A percentile compares a stretch with the other conserved stretches of the same genome.
These are phyloP conservation scores for Apiospora aurea DNA, from an alignment of 2,329 filamentous ascomycete genomes.

Conservation along the genomic window DNA sequence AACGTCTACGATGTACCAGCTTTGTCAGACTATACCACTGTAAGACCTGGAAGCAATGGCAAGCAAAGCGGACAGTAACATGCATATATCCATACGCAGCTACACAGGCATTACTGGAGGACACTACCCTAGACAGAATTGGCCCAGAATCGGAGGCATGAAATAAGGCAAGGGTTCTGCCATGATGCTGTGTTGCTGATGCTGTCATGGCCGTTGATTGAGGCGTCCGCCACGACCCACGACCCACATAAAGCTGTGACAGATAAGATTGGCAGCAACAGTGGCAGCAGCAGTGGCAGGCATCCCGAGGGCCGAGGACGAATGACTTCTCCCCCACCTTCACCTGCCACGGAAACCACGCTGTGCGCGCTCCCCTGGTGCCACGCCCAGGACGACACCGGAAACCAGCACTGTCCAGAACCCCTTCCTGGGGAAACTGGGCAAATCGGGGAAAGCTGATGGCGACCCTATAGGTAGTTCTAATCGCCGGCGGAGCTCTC, in stretches of 20 bases:
- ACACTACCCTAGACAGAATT: background rate
- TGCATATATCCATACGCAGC: too few species aligned
- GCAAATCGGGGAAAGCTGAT: too few species aligned
- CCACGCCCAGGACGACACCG: background rate
- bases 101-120: too few species aligned
- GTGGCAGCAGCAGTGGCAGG: background rate
- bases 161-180: background rate
- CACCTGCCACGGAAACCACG: background rate
- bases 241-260: background rate
- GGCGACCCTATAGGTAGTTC: background rate
- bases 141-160: background rate
- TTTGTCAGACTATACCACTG: background rate
- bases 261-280: background rate
- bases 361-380: background rate
- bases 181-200: background rate
- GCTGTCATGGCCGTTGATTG: background rate
- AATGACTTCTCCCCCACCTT: slow-evolving; percentile 8
- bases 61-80: background rate
- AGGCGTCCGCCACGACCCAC: background rate
- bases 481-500: background rate
- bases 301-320: slow-evolving; percentile 22
- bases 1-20: background rate
- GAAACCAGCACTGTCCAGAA: background rate
- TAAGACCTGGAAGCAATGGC: background rate
- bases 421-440: background rate